Percentiles rank a stretch among this genome's conserved stretches.
These are phyloP conservation scores for Taxawa tesnikishii DNA, from an alignment of 2,329 filamentous ascomycete genomes.

Conservation along the genomic window DNA sequence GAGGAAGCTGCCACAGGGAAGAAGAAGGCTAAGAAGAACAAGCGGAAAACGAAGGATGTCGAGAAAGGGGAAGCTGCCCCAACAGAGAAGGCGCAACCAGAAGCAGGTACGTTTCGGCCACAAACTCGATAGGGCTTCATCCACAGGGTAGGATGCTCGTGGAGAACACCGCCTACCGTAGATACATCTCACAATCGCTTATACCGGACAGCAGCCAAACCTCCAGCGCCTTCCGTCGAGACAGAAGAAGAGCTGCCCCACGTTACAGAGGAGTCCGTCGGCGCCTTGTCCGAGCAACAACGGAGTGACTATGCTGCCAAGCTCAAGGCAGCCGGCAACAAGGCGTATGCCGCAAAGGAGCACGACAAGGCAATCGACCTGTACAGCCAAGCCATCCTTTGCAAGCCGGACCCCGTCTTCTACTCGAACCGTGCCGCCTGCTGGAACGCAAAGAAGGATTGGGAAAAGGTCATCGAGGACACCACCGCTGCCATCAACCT, in stretches of 20 bases:
- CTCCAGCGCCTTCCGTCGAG: conserved; percentile 20
- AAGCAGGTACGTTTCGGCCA: neutral
- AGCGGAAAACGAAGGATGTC: conserved; percentile 57
- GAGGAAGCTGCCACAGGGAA: conserved; percentile 33
- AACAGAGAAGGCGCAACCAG: conserved; percentile 14
- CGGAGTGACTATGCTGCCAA: conserved; percentile 80
- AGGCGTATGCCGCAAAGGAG: conserved; percentile 87
- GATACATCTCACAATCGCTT: conserved; percentile 2
- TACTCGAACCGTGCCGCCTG: conserved; percentile 98
- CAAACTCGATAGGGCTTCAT: too few relatives aligned
- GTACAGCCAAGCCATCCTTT: conserved; percentile 90
- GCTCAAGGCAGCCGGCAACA: conserved; percentile 91
- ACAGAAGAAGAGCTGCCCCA: conserved; percentile 34
- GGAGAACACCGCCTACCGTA: too few relatives aligned
- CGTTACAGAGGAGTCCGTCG: conserved; percentile 34
- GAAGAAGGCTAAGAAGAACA: conserved; percentile 81
- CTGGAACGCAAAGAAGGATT: conserved; percentile 85
- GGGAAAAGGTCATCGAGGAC: conserved; percentile 94
- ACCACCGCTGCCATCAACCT: conserved; percentile 89
- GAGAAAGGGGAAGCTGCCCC: conserved; percentile 30
- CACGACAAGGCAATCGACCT: conserved; percentile 89
- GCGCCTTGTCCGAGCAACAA: conserved; percentile 43
- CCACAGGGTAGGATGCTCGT: too few relatives aligned
- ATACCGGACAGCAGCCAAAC: conserved; percentile 10
- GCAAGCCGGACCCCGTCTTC: conserved; percentile 95